phyloP scores from a whole-genome alignment of 1,139 yeast genomes.

The Yamadazyma atmosphaerica region DNA sequence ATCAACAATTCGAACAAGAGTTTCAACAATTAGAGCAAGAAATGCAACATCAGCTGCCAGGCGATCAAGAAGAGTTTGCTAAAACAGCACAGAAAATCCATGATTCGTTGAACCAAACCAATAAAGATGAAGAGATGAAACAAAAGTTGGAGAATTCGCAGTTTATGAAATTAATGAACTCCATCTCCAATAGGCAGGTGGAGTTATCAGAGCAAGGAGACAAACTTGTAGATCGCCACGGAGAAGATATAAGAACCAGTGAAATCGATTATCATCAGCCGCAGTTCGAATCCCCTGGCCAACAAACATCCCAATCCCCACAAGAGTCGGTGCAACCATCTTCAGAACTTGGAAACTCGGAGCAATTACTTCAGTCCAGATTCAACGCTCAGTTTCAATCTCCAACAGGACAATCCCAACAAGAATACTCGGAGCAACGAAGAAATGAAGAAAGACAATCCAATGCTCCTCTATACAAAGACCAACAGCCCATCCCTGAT shows the following conservation, averaged over 20 bases:
- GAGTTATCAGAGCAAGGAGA: conserved; percentile 38
- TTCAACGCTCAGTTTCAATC: conserved; percentile 3
- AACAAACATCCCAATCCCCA: no score
- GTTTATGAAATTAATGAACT: conserved; percentile 43
- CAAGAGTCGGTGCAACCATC: no score
- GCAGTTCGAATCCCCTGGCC: conserved; percentile 6
- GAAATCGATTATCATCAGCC: conserved; percentile 11
- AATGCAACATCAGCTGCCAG: conserved; percentile 17
- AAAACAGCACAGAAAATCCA: conserved; percentile 41
- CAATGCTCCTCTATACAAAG: neutral
- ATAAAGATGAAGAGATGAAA: conserved; percentile 23
- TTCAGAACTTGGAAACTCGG: no score
- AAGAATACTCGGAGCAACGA: neutral
- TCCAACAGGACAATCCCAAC: conserved; percentile 3
- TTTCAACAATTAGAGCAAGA: conserved; percentile 40
- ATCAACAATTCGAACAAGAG: conserved; percentile 32
- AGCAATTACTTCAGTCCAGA: conserved; percentile 4
- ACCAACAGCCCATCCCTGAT: neutral
- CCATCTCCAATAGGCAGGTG: conserved; percentile 37
- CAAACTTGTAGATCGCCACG: conserved; percentile 33
- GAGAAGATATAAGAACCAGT: conserved; percentile 30
- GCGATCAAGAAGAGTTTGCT: conserved; percentile 42
- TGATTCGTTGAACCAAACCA: conserved; percentile 26
- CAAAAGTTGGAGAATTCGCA: conserved; percentile 39
- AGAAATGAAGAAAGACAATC: conserved; percentile 3